Base-by-base conservation (phyloP, 371 early-diverging fungal genomes). In the Syncephalastrum sp. region DNA sequence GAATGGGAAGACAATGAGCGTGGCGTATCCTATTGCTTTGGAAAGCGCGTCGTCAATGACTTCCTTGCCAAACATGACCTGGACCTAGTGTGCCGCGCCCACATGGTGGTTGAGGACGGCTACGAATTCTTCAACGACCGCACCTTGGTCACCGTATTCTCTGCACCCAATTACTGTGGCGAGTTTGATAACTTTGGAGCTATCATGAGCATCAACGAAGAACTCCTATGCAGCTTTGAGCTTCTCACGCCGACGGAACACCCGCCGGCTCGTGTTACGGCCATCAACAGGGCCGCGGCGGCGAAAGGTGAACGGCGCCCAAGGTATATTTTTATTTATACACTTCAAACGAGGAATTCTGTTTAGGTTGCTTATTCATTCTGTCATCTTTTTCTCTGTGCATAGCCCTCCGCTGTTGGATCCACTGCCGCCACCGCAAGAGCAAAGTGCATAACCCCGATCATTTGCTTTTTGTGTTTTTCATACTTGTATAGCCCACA, bases 171-270 rank as follows among this genome's bases (percentile, higher is more conserved):
- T 71, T 97, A 96, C 69, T 96, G 96, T 72, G 95, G 95, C 49
- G 94, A 93, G 79, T 96, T 94, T 66, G 95, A 93, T 63, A 97
- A 96, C 72, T 91, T 95, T 12, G 99, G 96, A 4, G 98, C 97
- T 3, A 95, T 99, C 82, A 96, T 99, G 97, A 92, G 91, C 61
- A 96, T 99, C 48, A 95, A 95, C 73, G 93, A 95, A 68, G 89
- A 94, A 29, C 82, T 99, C 54, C 87, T 95, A 71, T 94, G 95
- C 63, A 88, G 87, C 41, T 91, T 90, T 72, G 86, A 90, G 43
- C 50, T 65, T 6, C 46, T 65, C 49, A 65, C 65, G 23, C 65
- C 65, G 3, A 60, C 65, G 13, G 65, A 65, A 42, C 65, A 59
- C 48, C 65, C 65, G 17, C 56, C 58, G 10, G 57, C 58, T 25